Evolutionary conservation across 495 filamentous ascomycete genomes (phyloP), one percentile per base, ranked within the genome.

Genomic region (Annulohypoxylon nitens): DNA sequence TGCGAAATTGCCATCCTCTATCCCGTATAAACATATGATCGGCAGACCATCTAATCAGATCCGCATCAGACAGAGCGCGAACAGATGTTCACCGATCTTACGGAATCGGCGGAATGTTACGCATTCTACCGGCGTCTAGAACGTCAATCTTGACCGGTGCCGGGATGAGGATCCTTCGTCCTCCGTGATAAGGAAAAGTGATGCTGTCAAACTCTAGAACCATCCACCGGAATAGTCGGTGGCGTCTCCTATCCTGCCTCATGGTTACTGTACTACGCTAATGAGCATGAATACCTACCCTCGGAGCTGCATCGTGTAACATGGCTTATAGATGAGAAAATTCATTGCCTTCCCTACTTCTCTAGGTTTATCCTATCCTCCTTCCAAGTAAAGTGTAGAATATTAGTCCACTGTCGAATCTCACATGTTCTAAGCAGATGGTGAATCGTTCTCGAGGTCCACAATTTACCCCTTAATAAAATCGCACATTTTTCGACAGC

Each of bases 61-160:
- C 67, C 41, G 34, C 33, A 68, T 20, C 18, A 62, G 58, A 62
- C 55, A 69, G 14, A 47, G 48, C 58, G 23, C 55, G 41, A 10
- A 26, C 18, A 33, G 55, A 53, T 43, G 33, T 36, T 20, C 47
- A 61, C 9, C 36, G 66, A 69, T 69, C 66, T 43, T 16, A 37
- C 25, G 26, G 59, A 16, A 61, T 69, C 48, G 34, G 37, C 43
- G 43, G 43, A 47, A 47, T 47, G 61, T 23, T 23, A 63, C 34
- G 37, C 66, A 51, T 68, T 30, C 33, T 30, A 43, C 41, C 41
- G 37, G 30, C 33, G 23, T 30, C 33, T 41, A 33, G 26, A 67
- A 65, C 36, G 43, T n/a, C 64, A 50, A 23, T 20, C 37, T 16
- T 33, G 10, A 0, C 39, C 30, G 16, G 7, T 20, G 20, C 5